Percentiles rank a stretch among this genome's conserved stretches.
phyloP scores from a whole-genome alignment of 2,329 filamentous ascomycete species.

The Aureobasidium sp. region DNA sequence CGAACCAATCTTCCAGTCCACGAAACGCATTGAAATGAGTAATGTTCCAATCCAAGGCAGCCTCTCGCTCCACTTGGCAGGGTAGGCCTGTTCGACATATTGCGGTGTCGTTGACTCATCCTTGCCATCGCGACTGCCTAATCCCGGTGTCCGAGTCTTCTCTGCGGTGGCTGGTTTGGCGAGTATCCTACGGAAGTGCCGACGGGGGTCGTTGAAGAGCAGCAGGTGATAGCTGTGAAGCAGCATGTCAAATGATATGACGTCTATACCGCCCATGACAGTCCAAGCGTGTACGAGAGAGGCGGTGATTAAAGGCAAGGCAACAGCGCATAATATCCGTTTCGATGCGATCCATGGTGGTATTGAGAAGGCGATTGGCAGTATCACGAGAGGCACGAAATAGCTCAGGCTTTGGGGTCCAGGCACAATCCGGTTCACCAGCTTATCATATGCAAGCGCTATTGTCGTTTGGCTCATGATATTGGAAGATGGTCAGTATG shows the following conservation, averaged over 20 bases:
- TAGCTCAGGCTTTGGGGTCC: constrained; percentile 22
- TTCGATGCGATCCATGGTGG: constrained; percentile 16
- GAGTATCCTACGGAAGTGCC: constrained; percentile 16
- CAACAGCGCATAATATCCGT: constrained; percentile 12
- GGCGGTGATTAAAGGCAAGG: constrained; percentile 20
- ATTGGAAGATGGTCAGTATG: neutral
- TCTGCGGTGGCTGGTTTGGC: neutral
- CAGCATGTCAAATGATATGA: constrained; percentile 21
- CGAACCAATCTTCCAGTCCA: constrained; percentile 20
- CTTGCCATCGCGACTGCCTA: neutral
- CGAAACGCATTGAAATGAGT: constrained; percentile 18
- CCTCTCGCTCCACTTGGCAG: constrained; percentile 15
- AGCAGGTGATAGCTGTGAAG: constrained; percentile 20
- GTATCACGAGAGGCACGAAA: constrained; percentile 19
- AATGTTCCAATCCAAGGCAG: constrained; percentile 21
- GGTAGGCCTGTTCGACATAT: constrained; percentile 17
- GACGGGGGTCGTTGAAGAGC: constrained; percentile 20
- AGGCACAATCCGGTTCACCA: constrained; percentile 20
- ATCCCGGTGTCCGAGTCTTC: neutral
- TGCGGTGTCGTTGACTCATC: neutral
- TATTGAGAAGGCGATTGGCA: constrained; percentile 19
- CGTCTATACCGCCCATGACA: constrained; percentile 21
- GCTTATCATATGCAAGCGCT: constrained; percentile 14
- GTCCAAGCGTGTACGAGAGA: constrained; percentile 21
- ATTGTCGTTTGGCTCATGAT: neutral